A percentile compares a stretch with the other conserved stretches of the same genome.
These are phyloP conservation scores for Trifolium subterraneum DNA, from an alignment of 306 rosid species.

Conservation along the genomic window DNA sequence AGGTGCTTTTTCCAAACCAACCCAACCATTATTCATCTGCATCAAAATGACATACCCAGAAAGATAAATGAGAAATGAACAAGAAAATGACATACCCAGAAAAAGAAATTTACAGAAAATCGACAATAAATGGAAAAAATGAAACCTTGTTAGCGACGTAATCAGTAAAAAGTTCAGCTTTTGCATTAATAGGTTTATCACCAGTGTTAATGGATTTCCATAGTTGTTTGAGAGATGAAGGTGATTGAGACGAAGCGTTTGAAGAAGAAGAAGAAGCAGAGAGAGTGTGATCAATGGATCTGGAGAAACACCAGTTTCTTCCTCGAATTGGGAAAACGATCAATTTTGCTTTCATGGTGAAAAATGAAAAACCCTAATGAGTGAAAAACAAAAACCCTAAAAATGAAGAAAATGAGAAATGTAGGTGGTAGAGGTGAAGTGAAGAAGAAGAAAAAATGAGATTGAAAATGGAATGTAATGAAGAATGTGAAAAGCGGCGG, in stretches of 20 bases:
- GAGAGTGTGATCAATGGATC: slow-evolving; percentile 58
- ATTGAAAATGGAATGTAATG: background rate
- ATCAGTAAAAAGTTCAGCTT: slow-evolving; percentile 68
- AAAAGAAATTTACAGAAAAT: background rate
- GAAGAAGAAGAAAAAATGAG: background rate
- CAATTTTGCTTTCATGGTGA: slow-evolving; percentile 80
- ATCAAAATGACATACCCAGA: background rate
- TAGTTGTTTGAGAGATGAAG: slow-evolving; percentile 66
- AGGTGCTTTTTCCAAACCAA: slow-evolving; percentile 72
- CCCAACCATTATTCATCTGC: slow-evolving; percentile 88
- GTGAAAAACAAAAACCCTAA: slow-evolving; percentile 23
- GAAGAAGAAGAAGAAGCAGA: slow-evolving; percentile 35
- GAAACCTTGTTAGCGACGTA: slow-evolving; percentile 70
- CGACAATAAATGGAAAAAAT: background rate
- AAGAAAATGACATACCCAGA: background rate
- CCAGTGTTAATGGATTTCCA: slow-evolving; percentile 50
- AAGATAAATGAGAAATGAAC: background rate
- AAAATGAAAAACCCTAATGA: slow-evolving; percentile 18
- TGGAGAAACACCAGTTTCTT: slow-evolving; percentile 82
- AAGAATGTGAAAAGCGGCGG: background rate
- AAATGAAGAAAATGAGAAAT: background rate
- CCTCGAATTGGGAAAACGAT: slow-evolving; percentile 86
- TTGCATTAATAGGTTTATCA: slow-evolving; percentile 52
- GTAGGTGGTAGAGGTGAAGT: no score
- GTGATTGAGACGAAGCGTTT: slow-evolving; percentile 51